These are phyloP conservation scores for Trichoderma sp. DNA, from an alignment of 2,329 filamentous ascomycete genomes.

Conservation along the genomic window DNA sequence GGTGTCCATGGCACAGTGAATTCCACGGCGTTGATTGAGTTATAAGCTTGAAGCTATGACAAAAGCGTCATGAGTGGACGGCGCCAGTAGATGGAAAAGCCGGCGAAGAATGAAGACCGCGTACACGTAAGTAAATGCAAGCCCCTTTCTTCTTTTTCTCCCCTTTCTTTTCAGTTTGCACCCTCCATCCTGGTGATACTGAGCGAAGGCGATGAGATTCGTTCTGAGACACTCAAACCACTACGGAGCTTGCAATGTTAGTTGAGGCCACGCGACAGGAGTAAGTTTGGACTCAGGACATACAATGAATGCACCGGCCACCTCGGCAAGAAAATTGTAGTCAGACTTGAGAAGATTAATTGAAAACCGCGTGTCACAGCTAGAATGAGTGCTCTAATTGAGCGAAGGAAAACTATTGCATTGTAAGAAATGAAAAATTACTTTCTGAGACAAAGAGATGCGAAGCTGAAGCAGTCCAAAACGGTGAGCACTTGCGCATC, in stretches of 20 bases:
- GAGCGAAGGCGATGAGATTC: background rate
- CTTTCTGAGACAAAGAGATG: background rate
- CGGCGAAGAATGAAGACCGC: background rate
- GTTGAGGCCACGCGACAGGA: constrained; percentile 22
- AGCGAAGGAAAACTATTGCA: background rate
- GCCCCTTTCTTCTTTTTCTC: background rate
- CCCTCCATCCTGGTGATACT: background rate
- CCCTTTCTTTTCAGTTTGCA: background rate
- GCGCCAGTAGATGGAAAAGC: background rate
- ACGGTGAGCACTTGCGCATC: constrained; percentile 4
- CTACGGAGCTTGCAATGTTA: background rate
- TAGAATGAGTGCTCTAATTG: background rate
- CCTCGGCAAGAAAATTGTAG: background rate
- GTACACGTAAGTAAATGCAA: background rate
- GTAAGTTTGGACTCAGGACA: background rate
- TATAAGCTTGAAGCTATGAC: background rate
- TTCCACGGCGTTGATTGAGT: background rate
- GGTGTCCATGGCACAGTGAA: background rate
- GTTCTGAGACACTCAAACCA: background rate
- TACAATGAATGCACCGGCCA: background rate
- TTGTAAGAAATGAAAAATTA: background rate
- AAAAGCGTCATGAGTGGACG: background rate
- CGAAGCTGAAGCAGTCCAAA: background rate
- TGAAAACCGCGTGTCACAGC: background rate
- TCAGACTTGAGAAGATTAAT: too few species aligned